Base-by-base conservation (phyloP, 2,329 filamentous ascomycete species). In the Fusarium sp. region DNA sequence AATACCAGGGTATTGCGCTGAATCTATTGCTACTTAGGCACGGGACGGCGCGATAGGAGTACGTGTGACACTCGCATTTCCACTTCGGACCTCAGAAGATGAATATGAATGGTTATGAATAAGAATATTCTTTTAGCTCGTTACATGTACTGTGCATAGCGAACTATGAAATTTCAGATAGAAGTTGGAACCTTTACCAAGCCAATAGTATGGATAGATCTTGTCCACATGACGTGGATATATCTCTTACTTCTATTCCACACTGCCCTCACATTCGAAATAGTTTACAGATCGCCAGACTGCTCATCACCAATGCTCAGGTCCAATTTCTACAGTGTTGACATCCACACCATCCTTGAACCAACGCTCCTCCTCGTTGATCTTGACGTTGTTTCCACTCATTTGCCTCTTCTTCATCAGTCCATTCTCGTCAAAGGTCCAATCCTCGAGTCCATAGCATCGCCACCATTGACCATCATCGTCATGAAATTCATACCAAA, bases 401-500 rank as follows among this genome's bases (percentile, higher is more conserved):
- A 93, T 93, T 82, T 90, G 87, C 45, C 90, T 80, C 83, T 92
- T 93, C 62, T 86, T 81, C 90, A 93, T 93, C 49, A 87, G 80
- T 0, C 91, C 91, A 70, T 92, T 86, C 2, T 85, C 82, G 0
- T 87, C 88, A 77, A 92, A 93, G 0, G 90, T 93, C 91, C 90
- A 93, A 75, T 93, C 90, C 74, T 93, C 91, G 13, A 96, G 84
- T 0, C 93, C 93, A 74, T 96, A 96, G 44, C 91, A 94, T n/a
- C 92, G 85, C 84, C 91, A 94, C 93, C 93, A 97, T 76, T 92
- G 88, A 37, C 91, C 90, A 3, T 83, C 71, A 9, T 80, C 79
- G 73, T 95, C 92, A 67, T 88, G 85, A 79, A 88, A 94, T 78
- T 96, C 91, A 73, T 95, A 96, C 93, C 93, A 96, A 77, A 96